Percentiles rank a stretch among this genome's conserved stretches.
Conservation (phyloP, 768 basidiomycete species). For the Filobasidium wieringae region DNA sequence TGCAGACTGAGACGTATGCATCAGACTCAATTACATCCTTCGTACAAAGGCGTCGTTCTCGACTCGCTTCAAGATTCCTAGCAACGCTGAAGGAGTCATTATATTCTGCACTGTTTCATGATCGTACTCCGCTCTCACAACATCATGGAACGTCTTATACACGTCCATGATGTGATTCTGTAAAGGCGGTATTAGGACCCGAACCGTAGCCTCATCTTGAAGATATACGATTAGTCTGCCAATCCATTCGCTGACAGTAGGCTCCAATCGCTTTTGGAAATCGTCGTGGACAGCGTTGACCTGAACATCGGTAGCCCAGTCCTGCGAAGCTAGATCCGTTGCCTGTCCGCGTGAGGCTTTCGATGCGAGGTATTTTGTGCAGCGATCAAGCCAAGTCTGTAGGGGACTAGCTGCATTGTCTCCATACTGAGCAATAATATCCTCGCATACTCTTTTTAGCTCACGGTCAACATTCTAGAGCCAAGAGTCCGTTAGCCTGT, state of each 20-base stretch:
- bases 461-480: conserved; percentile 71
- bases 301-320: conserved; percentile 47
- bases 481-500: neutral
- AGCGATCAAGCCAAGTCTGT: conserved; percentile 52
- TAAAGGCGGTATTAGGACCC: conserved; percentile 64
- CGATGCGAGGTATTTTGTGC: conserved; percentile 39
- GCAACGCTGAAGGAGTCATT: conserved; percentile 30
- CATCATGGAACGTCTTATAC: conserved; percentile 62
- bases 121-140: conserved; percentile 45
- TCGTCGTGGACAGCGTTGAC: conserved; percentile 46
- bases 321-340: conserved; percentile 38
- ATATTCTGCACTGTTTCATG: conserved; percentile 29
- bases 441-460: conserved; percentile 73
- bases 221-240: conserved; percentile 62
- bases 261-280: conserved; percentile 44
- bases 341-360: neutral
- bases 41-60: conserved; percentile 3
- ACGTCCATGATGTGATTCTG: conserved; percentile 61
- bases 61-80: conserved; percentile 9
- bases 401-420: conserved; percentile 51
- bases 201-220: conserved; percentile 64
- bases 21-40: neutral
- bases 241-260: conserved; percentile 46
- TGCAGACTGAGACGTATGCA: neutral
- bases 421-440: conserved; percentile 58